Evolutionary conservation across 2,329 filamentous ascomycete genomes (phyloP).

Genomic region (Monilinia polystroma): DNA sequence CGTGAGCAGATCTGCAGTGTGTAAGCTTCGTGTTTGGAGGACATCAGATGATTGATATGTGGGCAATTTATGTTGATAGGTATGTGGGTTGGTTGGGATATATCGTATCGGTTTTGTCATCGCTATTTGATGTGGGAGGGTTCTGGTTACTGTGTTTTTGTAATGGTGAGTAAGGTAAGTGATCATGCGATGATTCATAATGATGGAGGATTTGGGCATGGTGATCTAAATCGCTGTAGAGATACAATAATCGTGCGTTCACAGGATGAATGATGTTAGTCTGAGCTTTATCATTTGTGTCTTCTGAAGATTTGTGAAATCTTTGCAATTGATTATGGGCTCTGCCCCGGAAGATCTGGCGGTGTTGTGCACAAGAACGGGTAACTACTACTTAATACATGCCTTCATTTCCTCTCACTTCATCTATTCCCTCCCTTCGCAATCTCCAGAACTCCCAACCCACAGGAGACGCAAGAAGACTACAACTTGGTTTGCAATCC

Average conservation of each 20-base stretch:
- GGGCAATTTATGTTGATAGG: too few relatives aligned
- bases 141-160: too few relatives aligned
- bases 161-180: neutral
- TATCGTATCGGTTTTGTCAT: neutral
- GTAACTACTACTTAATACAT: neutral
- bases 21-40: conserved; percentile 14
- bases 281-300: too few relatives aligned
- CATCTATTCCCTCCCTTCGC: neutral
- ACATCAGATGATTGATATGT: neutral
- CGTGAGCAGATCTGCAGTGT: conserved; percentile 11
- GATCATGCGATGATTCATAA: neutral
- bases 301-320: neutral
- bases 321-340: neutral
- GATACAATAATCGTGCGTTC: too few relatives aligned
- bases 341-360: too few relatives aligned
- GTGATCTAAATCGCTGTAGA: too few relatives aligned
- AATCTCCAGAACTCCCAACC: neutral
- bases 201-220: accelerated
- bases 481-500: neutral
- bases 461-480: neutral
- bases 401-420: neutral
- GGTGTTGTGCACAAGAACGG: neutral
- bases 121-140: too few relatives aligned
- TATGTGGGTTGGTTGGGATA: neutral
- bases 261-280: too few relatives aligned